Evolutionary conservation across 371 early-diverging fungal species (phyloP), one percentile per base, ranked within the genome.

Genomic region (Mortierella sp.): DNA sequence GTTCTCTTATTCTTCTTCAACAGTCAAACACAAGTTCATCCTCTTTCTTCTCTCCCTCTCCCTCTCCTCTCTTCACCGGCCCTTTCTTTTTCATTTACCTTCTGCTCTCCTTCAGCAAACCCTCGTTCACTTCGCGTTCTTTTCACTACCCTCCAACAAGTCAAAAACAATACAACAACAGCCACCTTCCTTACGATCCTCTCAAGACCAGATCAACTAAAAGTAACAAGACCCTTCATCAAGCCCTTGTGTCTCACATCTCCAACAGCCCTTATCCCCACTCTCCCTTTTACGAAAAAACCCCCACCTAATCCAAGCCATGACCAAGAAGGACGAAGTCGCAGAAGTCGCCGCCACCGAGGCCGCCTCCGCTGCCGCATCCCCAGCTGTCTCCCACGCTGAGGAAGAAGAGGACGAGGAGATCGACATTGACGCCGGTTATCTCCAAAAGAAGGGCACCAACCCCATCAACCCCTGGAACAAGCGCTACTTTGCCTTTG

Each of bases 381-480:
- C 70, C 8, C 43, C 80, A 13, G 34, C 79, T 28, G 67, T 77
- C 79, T 50, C 72, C 54, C 74, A 72, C 28, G 64, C 55, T 43
- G 83, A 80, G 21, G 87, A 71, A 24, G 88, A 88, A 53, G 87
- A 75, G 24, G 83, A 78, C 0, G 80, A 79, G 43, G 79, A 81
- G 26, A 71, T 78, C 28, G 82, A 86, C 37, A 84, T 88, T 54
- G 83, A 81, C 28, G 61, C 54, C 14, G 89, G 89, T 10, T 86
- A 80, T 73, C 86, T 89, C 53, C 75, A 78, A 26, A 88, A 89
- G 79, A 78, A 84, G n/a, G 87, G 89, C 57, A 77, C 87, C 54
- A 85, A 83, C 71, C 89, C 89, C 2, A 50, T 89, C 50, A 81
- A 88, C 75, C 79, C 88, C 11, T 89, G 89, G 89, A 85, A 89